Evolutionary conservation across 306 rosid genomes (phyloP).

Genomic region (Cicer yamashitae): DNA sequence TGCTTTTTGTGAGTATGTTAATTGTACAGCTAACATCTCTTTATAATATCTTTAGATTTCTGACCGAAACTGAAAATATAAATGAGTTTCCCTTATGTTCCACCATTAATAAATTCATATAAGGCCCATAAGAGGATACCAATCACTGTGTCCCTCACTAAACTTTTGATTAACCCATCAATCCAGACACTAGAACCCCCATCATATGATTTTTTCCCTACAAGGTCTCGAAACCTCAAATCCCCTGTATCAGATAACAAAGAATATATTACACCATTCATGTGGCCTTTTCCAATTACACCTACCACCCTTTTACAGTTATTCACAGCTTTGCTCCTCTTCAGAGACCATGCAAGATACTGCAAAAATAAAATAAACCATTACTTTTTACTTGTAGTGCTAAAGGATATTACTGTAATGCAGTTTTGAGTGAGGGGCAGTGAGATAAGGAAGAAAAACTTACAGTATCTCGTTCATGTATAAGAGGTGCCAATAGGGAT

Average conservation of each 20-base stretch:
- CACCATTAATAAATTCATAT: conserved; percentile 60
- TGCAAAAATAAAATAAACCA: conserved; percentile 40
- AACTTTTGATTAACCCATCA: conserved; percentile 52
- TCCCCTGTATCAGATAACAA: conserved; percentile 69
- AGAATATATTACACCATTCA: conserved; percentile 84
- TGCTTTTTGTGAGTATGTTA: conserved; percentile 10
- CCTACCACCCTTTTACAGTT: conserved; percentile 84
- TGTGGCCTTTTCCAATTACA: conserved; percentile 89
- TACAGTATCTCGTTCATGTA: conserved; percentile 91
- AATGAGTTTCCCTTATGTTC: conserved; percentile 9
- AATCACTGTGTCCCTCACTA: conserved; percentile 73
- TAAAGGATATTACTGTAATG: not conserved
- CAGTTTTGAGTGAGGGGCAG: not conserved
- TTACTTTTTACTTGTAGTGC: not conserved
- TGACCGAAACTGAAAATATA: not conserved
- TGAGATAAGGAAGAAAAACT: conserved; percentile 41
- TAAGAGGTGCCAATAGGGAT: conserved; percentile 78
- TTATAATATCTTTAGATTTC: not conserved
- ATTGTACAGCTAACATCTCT: not conserved
- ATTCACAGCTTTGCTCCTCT: conserved; percentile 93
- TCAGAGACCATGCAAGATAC: conserved; percentile 93
- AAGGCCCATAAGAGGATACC: conserved; percentile 79
- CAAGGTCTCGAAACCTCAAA: conserved; percentile 77
- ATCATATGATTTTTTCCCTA: conserved; percentile 52
- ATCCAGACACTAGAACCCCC: conserved; percentile 51